Conservation (phyloP, 768 basidiomycete species). For the Boletus eberwhitei region DNA sequence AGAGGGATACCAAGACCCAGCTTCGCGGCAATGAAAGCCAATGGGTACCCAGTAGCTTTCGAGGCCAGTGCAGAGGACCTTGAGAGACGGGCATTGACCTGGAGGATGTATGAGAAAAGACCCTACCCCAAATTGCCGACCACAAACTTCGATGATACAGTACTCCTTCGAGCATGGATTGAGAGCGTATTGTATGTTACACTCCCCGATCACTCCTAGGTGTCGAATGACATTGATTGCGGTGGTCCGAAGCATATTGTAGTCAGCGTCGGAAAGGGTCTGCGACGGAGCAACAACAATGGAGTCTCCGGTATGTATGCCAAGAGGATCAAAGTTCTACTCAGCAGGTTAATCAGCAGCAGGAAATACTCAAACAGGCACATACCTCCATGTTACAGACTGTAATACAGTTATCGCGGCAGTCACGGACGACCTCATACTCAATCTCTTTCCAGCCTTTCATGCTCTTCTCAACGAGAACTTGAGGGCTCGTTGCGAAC, state of each 20-base stretch:
- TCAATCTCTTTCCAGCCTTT: slow-evolving; percentile 99
- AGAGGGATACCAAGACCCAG: slow-evolving; percentile 95
- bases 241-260: slow-evolving; percentile 98
- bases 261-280: slow-evolving; percentile 97
- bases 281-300: slow-evolving; percentile 98
- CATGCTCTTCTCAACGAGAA: slow-evolving; percentile 99
- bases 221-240: slow-evolving; percentile 99
- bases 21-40: slow-evolving; percentile 98
- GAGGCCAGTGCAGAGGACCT: slow-evolving; percentile 97
- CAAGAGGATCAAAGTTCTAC: slow-evolving; percentile 98
- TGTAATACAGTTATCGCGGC: slow-evolving; percentile 97
- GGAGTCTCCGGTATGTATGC: slow-evolving; percentile 98
- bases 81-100: slow-evolving; percentile 96
- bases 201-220: slow-evolving; percentile 95
- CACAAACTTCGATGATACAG: slow-evolving; percentile 90
- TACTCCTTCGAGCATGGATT: slow-evolving; percentile 95
- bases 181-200: slow-evolving; percentile 98
- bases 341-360: background rate
- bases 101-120: slow-evolving; percentile 1
- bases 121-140: background rate
- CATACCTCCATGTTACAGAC: slow-evolving; percentile 99
- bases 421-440: slow-evolving; percentile 98
- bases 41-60: slow-evolving; percentile 96
- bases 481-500: slow-evolving; percentile 96
- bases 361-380: background rate